phyloP scores from a whole-genome alignment of 2,329 filamentous ascomycete genomes.

The Eutypa lata region DNA sequence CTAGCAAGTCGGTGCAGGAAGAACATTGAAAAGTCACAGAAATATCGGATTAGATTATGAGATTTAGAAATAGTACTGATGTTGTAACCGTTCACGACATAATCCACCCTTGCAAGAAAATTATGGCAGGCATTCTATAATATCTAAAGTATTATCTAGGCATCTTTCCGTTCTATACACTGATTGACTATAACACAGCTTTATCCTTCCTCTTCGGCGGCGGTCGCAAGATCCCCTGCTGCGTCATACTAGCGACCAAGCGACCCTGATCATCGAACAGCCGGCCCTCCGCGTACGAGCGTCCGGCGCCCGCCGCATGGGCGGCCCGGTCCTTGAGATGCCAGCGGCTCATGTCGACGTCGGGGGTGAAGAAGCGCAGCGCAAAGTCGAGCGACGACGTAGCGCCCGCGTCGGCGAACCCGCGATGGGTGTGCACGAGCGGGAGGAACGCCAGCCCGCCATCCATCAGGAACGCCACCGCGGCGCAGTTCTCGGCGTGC shows the following conservation, averaged over 20 bases:
- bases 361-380: conserved; percentile 38
- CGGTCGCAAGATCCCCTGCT: conserved; percentile 38
- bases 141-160: too few species aligned
- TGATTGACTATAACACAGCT: not conserved
- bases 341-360: conserved; percentile 39
- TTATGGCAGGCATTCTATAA: too few species aligned
- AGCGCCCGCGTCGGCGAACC: conserved; percentile 40
- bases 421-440: conserved; percentile 38
- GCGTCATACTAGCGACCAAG: conserved; percentile 45
- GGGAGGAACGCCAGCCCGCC: conserved; percentile 41
- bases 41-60: too few species aligned
- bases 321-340: conserved; percentile 39
- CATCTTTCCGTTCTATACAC: too few species aligned
- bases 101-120: too few species aligned
- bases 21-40: too few species aligned
- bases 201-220: conserved; percentile 5
- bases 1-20: too few species aligned
- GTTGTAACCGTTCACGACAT: too few species aligned
- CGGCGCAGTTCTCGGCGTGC: conserved; percentile 27
- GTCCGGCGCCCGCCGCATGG: conserved; percentile 33
- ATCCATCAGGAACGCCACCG: conserved; percentile 43
- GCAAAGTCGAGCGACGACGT: conserved; percentile 50
- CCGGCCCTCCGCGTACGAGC: conserved; percentile 42
- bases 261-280: conserved; percentile 42
- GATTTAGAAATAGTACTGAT: too few species aligned